A percentile compares a stretch with the other conserved stretches of the same genome.
Conservation (phyloP, 2,329 filamentous ascomycete genomes). For the Colletotrichum scovillei region DNA sequence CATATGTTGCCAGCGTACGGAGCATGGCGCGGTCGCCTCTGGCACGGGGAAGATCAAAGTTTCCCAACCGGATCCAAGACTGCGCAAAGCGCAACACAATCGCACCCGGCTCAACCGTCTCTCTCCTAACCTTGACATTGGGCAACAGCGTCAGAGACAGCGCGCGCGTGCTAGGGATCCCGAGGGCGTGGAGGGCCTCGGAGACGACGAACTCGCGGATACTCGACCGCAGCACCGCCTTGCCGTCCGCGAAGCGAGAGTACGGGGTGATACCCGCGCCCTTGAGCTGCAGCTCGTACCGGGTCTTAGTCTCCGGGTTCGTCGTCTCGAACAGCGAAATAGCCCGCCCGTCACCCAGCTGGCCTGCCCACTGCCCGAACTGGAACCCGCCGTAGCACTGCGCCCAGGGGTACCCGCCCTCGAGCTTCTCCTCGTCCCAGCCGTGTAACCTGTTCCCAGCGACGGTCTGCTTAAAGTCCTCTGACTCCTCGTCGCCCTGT, state of each 20-base stretch:
- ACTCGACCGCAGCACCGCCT: slow-evolving; percentile 90
- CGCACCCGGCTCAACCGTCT: slow-evolving; percentile 87
- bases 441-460: slow-evolving; percentile 87
- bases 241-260: slow-evolving; percentile 94
- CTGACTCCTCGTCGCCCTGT: slow-evolving; percentile 73
- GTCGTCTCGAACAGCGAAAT: slow-evolving; percentile 94
- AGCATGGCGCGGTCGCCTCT: slow-evolving; percentile 82
- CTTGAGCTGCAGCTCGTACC: slow-evolving; percentile 94
- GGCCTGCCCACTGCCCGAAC: slow-evolving; percentile 92
- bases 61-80: slow-evolving; percentile 93
- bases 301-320: slow-evolving; percentile 75
- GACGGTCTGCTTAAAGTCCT: slow-evolving; percentile 81
- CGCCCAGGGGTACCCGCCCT: slow-evolving; percentile 93
- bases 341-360: slow-evolving; percentile 92
- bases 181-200: slow-evolving; percentile 86
- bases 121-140: slow-evolving; percentile 77
- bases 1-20: slow-evolving; percentile 81
- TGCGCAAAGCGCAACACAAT: slow-evolving; percentile 94
- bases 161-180: slow-evolving; percentile 88
- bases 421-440: slow-evolving; percentile 73
- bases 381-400: slow-evolving; percentile 94
- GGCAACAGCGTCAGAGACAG: slow-evolving; percentile 84
- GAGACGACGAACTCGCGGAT: slow-evolving; percentile 95
- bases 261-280: slow-evolving; percentile 95
- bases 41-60: slow-evolving; percentile 89